Base-by-base conservation (phyloP, 2,329 filamentous ascomycete species). In the Arthrinium phaeospermum region DNA sequence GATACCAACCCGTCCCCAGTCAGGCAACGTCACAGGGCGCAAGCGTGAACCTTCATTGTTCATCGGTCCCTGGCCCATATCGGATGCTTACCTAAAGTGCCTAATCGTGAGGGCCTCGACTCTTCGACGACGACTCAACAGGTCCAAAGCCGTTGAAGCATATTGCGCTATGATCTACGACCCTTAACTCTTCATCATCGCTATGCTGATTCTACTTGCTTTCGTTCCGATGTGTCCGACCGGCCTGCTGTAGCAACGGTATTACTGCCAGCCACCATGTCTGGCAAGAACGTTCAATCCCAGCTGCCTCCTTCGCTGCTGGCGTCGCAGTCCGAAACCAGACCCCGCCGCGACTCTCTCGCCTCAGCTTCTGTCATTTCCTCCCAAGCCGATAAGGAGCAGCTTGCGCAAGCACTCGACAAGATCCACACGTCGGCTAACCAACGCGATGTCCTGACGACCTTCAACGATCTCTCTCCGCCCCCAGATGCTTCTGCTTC, bases 401-500 rank as follows among this genome's bases (percentile, higher is more conserved):
- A 93, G 72, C 87, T 96, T 49, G 91, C 93, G 46, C 90, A 94
- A 74, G 90, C 92, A 24, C 90, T 98, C 73, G 93, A 97, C 82
- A 92, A 94, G 77, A 98, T 98, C 76, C 96, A 98, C 82, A 94
- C 87, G 69, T 91, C 93, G 7, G 95, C 95, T n/a, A 97, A 93
- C 79, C 93, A 94, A 80, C 93, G 93, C 46, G 93, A 93, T 74
- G 90, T 91, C 46, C 87, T 98, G 68, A 98, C 96, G 2, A 97
- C 95, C 12, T 98, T 98, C 83, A 97, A 97, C 83, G 95, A 98
- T 79, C 95, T 97, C 78, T 93, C 93, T 0, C 88, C 92, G 0
- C 91, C 92, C 6, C 91, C 93, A 0, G 85, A 87, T 2, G 86
- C 88, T 0, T 84, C 89, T 1, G 85, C 88, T 1, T 83, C 85